Evolutionary conservation across 768 basidiomycete species (phyloP), one percentile per base, ranked within the genome.

Genomic region (Piloderma croceum): DNA sequence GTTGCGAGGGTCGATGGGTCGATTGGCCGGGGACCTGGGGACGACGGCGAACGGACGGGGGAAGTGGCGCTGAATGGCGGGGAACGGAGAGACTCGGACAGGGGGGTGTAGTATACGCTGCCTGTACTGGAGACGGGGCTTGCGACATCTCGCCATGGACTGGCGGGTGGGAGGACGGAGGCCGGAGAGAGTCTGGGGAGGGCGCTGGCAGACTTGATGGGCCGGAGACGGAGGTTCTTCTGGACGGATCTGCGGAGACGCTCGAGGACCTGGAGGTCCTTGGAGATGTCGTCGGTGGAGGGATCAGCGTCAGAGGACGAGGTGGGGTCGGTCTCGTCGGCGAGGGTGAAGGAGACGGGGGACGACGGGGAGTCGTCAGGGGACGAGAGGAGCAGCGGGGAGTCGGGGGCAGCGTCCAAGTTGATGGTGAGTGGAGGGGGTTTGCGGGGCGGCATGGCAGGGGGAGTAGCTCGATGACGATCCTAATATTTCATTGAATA

Each of bases 191-290:
- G 57, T 52, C 76, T 77, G 27, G 75, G 70, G 32, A 79, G 62
- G n/a, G 67, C 56, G 33, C 68, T 64, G 25, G 69, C 65, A 18
- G 81, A 81, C 36, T 77, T 75, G 42, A 90, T 82, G 21, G 89
- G 88, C 17, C 88, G 74, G 24, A 90, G 70, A 43, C 77, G 79
- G 25, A 90, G 73, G 50, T 90, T 90, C 60, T 78, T 72, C 61
- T 81, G 77, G 3, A 90, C 83, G 50, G 68, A 84, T 48, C 74
- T 71, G 24, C 88, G 75, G 6, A 90, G 70, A 49, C 74, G 64
- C 42, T 84, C 81, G 27, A 90, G 75, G 39, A 71, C 73, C 10
- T 71, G 77, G 27, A 90, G 68, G 44, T 83, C 83, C 46, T 76
- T 75, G 12, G 76, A 71, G 40, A 90, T 64, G 47, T 87, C 83